Percentiles rank a stretch among this genome's conserved stretches.
These are phyloP conservation scores for Hygrophoropsis aurantiaca DNA, from an alignment of 768 basidiomycete species.

Conservation along the genomic window DNA sequence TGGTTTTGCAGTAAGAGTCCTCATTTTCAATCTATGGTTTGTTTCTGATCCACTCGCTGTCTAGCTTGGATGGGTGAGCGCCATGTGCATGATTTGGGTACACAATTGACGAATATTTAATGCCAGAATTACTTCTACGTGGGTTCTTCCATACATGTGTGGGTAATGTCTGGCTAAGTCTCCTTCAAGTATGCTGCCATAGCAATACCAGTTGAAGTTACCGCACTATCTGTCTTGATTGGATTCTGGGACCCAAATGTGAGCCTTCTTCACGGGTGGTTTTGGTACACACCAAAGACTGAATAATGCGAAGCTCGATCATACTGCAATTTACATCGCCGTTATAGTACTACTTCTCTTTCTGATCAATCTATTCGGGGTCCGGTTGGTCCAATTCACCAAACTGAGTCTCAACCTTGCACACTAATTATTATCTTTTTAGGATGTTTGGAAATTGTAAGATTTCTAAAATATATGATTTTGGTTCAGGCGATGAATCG, in stretches of 20 bases:
- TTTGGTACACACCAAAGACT: slow-evolving; percentile 19
- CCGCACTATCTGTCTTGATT: slow-evolving; percentile 49
- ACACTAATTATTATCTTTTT: slow-evolving; percentile 24
- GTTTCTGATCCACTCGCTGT: too few relatives aligned
- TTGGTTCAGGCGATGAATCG: slow-evolving; percentile 8
- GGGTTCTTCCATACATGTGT: neutral
- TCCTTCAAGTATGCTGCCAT: slow-evolving; percentile 26
- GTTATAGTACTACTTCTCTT: slow-evolving; percentile 38
- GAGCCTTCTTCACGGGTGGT: neutral
- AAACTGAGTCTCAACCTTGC: slow-evolving; percentile 31
- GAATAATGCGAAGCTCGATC: slow-evolving; percentile 24
- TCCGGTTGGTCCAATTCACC: slow-evolving; percentile 38
- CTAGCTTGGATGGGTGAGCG: too few relatives aligned
- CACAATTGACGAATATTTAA: too few relatives aligned
- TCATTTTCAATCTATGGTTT: too few relatives aligned
- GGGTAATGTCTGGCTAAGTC: neutral
- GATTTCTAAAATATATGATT: neutral
- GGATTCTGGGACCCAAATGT: slow-evolving; percentile 47
- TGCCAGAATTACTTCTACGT: slow-evolving; percentile 36
- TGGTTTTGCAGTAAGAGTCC: too few relatives aligned
- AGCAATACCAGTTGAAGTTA: slow-evolving; percentile 49
- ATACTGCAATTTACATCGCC: slow-evolving; percentile 41
- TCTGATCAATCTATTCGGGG: slow-evolving; percentile 47
- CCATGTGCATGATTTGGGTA: too few relatives aligned
- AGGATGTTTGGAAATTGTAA: slow-evolving; percentile 23